Conservation (phyloP, 768 basidiomycete species). For the Chalciporus sphaerocephalus region DNA sequence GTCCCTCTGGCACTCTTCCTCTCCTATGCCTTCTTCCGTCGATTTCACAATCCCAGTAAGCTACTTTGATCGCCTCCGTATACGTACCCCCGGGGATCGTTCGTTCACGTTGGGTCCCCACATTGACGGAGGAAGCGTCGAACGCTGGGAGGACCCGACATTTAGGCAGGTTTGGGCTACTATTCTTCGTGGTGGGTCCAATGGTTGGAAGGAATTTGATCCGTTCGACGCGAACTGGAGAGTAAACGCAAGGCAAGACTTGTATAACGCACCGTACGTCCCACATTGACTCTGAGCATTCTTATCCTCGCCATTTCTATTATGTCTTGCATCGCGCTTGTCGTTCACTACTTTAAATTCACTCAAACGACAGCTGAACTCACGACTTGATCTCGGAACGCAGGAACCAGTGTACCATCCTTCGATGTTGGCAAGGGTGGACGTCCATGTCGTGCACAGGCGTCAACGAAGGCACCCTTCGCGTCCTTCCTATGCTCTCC, state of each 20-base stretch:
- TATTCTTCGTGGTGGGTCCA: slow-evolving; percentile 41
- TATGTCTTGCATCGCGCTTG: no score
- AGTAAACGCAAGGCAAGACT: slow-evolving; percentile 50
- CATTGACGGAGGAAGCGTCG: slow-evolving; percentile 46
- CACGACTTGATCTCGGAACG: slow-evolving; percentile 2
- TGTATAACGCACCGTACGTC: slow-evolving; percentile 56
- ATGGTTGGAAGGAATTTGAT: slow-evolving; percentile 44
- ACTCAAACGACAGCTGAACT: not conserved
- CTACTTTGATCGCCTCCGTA: slow-evolving; percentile 73
- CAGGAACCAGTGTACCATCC: slow-evolving; percentile 51
- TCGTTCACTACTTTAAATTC: no score
- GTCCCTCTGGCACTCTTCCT: slow-evolving; percentile 48
- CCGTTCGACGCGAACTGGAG: slow-evolving; percentile 47
- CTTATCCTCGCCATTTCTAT: no score
- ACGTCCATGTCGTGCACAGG: slow-evolving; percentile 50
- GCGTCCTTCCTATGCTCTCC: slow-evolving; percentile 54
- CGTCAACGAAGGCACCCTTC: slow-evolving; percentile 57
- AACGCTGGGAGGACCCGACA: slow-evolving; percentile 52
- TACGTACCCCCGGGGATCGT: slow-evolving; percentile 66
- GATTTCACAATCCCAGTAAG: slow-evolving; percentile 57
- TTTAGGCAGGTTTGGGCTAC: slow-evolving; percentile 39
- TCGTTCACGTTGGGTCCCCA: slow-evolving; percentile 67
- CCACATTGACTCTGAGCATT: not conserved
- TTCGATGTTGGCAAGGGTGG: slow-evolving; percentile 59
- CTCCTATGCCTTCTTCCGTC: slow-evolving; percentile 39